Evolutionary conservation across 1,139 yeast species (phyloP).

Genomic region (Geotrichum fermentans): DNA sequence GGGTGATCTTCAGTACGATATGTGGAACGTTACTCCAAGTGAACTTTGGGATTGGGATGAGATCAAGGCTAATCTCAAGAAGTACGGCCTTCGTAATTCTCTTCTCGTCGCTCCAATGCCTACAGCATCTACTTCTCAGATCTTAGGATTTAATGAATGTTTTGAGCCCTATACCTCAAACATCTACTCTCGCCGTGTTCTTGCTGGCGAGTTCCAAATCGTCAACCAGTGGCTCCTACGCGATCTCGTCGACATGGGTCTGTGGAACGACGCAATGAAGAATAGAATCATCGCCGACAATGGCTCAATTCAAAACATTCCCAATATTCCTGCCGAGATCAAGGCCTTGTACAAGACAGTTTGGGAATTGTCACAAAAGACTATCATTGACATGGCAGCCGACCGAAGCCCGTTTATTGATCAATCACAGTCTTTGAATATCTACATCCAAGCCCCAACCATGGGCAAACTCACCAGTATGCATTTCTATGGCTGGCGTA

Average conservation of each 20-base stretch:
- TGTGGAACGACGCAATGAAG: conserved; percentile 79
- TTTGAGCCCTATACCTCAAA: conserved; percentile 89
- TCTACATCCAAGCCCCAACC: conserved; percentile 78
- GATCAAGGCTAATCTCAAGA: conserved; percentile 54
- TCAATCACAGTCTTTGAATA: conserved; percentile 89
- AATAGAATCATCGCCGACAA: conserved; percentile 70
- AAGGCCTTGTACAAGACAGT: conserved; percentile 85
- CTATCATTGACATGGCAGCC: conserved; percentile 90
- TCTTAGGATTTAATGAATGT: conserved; percentile 82
- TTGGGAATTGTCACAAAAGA: conserved; percentile 92
- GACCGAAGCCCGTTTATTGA: conserved; percentile 91
- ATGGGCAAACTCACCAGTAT: conserved; percentile 89
- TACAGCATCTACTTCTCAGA: conserved; percentile 89
- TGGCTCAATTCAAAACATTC: conserved; percentile 80
- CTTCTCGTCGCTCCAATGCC: conserved; percentile 90
- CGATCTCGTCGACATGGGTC: conserved; percentile 75
- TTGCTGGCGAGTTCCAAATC: conserved; percentile 84
- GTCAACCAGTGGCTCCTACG: conserved; percentile 78
- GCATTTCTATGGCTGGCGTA: conserved; percentile 97
- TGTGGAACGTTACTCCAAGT: conserved; percentile 74
- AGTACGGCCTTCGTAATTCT: conserved; percentile 77
- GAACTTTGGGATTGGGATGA: conserved; percentile 70
- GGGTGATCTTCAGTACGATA: conserved; percentile 71
- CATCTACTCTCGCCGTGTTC: conserved; percentile 78
- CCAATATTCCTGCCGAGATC: conserved; percentile 69